Evolutionary conservation across 2,329 filamentous ascomycete species (phyloP).

Genomic region (Thelonectria blattea): DNA sequence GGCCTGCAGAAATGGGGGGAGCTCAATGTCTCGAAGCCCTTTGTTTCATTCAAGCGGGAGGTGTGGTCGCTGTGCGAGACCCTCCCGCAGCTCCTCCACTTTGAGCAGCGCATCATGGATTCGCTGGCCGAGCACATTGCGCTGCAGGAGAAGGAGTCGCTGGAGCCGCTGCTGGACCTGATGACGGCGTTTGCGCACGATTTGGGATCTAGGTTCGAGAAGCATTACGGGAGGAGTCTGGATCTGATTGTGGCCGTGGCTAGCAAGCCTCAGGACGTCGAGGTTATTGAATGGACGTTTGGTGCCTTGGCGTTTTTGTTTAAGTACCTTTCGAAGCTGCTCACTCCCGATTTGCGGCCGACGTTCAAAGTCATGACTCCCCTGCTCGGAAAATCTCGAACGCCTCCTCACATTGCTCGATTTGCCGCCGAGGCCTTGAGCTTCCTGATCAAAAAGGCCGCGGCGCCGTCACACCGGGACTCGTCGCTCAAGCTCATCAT

Average conservation of each 20-base stretch:
- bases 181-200: constrained; percentile 95
- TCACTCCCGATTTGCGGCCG: constrained; percentile 84
- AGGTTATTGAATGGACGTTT: constrained; percentile 98
- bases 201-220: constrained; percentile 84
- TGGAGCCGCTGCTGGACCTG: constrained; percentile 88
- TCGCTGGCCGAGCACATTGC: constrained; percentile 78
- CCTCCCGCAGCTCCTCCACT: constrained; percentile 88
- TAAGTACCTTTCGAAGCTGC: constrained; percentile 89
- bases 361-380: constrained; percentile 84
- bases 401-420: constrained; percentile 85
- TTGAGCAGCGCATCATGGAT: constrained; percentile 84
- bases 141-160: constrained; percentile 75
- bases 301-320: constrained; percentile 93
- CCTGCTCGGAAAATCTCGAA: constrained; percentile 80
- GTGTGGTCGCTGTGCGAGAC: constrained; percentile 83
- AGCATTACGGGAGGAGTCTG: constrained; percentile 80
- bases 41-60: constrained; percentile 77
- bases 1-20: constrained; percentile 89
- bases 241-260: constrained; percentile 79
- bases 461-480: constrained; percentile 76
- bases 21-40: constrained; percentile 84
- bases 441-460: constrained; percentile 90
- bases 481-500: constrained; percentile 74
- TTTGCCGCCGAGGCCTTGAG: constrained; percentile 96
- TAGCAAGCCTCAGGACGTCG: constrained; percentile 75